These are phyloP conservation scores for Scenedesmus sp. DNA, from an alignment of 163 green algal species.

Conservation along the genomic window DNA sequence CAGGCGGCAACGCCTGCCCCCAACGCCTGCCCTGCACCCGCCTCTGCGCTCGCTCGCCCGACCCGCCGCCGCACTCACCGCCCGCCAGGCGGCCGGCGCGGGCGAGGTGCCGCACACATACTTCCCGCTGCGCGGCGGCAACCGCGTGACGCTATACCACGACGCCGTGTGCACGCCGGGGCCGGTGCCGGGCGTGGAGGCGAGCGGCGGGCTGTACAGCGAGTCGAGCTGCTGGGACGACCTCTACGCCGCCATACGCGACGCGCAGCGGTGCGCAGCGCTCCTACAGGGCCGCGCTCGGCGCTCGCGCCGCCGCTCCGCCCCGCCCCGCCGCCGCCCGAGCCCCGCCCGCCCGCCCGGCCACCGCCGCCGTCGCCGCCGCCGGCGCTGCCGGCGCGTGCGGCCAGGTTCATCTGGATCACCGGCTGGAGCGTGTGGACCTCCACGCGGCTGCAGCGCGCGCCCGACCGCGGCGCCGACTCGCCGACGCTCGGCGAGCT, in stretches of 20 bases:
- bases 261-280: conserved; percentile 47
- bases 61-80: too few species aligned
- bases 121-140: conserved; percentile 65
- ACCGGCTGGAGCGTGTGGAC: conserved; percentile 61
- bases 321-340: too few species aligned
- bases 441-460: conserved; percentile 51
- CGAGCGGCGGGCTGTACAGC: conserved; percentile 50
- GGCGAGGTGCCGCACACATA: conserved; percentile 58
- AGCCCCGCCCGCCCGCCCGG: too few species aligned
- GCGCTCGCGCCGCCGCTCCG: too few species aligned
- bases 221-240: conserved; percentile 62
- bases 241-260: conserved; percentile 57
- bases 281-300: too few species aligned
- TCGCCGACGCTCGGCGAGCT: conserved; percentile 46
- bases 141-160: conserved; percentile 67
- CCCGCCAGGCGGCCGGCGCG: too few species aligned
- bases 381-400: not conserved
- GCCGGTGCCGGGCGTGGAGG: conserved; percentile 37
- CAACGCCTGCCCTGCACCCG: too few species aligned
- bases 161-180: conserved; percentile 54
- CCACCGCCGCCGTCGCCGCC: not conserved
- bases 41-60: too few species aligned
- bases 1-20: too few species aligned
- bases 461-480: conserved; percentile 16
- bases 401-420: conserved; percentile 61